Percentiles rank a stretch among this genome's conserved stretches.
These are phyloP conservation scores for Groenewaldozyma salmanticensis DNA, from an alignment of 805 yeast species.

Conservation along the genomic window DNA sequence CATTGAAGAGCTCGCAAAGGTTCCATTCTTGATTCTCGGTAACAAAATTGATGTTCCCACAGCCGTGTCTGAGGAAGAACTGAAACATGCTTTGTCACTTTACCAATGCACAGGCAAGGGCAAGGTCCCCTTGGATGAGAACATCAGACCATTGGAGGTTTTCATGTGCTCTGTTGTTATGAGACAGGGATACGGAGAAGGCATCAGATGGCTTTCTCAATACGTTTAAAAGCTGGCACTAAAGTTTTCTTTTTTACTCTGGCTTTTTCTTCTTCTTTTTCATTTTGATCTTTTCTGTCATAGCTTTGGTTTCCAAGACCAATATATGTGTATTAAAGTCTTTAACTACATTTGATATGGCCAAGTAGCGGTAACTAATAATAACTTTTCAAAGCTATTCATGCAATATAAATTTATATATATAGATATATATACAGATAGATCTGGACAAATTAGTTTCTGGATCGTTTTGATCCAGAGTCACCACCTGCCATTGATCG, in stretches of 20 bases:
- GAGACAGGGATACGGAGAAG: conserved; percentile 99
- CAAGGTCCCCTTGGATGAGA: conserved; percentile 53
- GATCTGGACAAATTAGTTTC: too few species aligned
- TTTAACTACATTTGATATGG: neutral
- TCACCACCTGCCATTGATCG: conserved; percentile 2
- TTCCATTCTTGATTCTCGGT: conserved; percentile 90
- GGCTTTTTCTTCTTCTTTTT: neutral
- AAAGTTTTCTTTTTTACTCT: neutral
- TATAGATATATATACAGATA: too few species aligned
- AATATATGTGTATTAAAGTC: neutral
- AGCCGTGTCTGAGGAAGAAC: conserved; percentile 92
- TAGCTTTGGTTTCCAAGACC: neutral
- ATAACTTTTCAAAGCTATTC: too few species aligned
- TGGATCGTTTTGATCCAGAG: neutral
- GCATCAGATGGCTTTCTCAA: conserved; percentile 96
- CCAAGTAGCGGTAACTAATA: too few species aligned
- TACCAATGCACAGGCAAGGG: conserved; percentile 88
- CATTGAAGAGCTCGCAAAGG: conserved; percentile 81
- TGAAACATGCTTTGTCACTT: conserved; percentile 82
- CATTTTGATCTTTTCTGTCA: too few species aligned
- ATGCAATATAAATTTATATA: too few species aligned
- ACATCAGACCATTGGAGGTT: conserved; percentile 85
- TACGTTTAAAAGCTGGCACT: conserved; percentile 46
- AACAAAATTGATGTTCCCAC: conserved; percentile 91
- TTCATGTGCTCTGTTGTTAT: conserved; percentile 97